Evolutionary conservation across 225 moss, liverwort and hornwort species (phyloP).

Genomic region (Lunularia cruciata): DNA sequence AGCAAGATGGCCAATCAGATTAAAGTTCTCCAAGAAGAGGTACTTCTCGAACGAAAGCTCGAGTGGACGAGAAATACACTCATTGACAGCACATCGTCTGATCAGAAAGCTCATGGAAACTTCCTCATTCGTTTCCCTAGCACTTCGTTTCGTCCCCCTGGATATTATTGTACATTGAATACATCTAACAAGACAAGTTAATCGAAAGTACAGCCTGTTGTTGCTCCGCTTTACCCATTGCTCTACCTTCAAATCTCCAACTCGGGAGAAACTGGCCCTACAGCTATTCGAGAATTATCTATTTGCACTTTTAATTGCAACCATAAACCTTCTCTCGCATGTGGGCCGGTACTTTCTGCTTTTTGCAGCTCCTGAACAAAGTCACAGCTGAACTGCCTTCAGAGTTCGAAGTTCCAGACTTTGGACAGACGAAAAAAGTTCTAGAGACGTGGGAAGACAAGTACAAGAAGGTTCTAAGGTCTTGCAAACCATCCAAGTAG

Average conservation of each 20-base stretch:
- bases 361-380: conserved; percentile 34
- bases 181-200: too few species aligned
- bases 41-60: too few species aligned
- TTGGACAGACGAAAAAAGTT: conserved; percentile 43
- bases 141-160: neutral
- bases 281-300: too few species aligned
- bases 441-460: conserved; percentile 78
- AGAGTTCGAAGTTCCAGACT: conserved; percentile 36
- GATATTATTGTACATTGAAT: too few species aligned
- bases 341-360: neutral
- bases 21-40: conserved; percentile 52
- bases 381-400: conserved; percentile 11
- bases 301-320: too few species aligned
- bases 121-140: neutral
- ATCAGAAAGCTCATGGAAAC: neutral
- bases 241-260: too few species aligned
- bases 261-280: too few species aligned
- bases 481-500: conserved; percentile 17
- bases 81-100: neutral
- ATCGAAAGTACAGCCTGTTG: too few species aligned
- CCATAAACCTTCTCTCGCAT: too few species aligned
- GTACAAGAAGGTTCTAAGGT: conserved; percentile 65
- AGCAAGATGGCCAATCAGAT: conserved; percentile 53
- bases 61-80: too few species aligned
- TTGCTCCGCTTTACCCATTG: too few species aligned